Evolutionary conservation across 768 basidiomycete species (phyloP), one percentile per base, ranked within the genome.

Genomic region (Xerocomellus amylosporus): DNA sequence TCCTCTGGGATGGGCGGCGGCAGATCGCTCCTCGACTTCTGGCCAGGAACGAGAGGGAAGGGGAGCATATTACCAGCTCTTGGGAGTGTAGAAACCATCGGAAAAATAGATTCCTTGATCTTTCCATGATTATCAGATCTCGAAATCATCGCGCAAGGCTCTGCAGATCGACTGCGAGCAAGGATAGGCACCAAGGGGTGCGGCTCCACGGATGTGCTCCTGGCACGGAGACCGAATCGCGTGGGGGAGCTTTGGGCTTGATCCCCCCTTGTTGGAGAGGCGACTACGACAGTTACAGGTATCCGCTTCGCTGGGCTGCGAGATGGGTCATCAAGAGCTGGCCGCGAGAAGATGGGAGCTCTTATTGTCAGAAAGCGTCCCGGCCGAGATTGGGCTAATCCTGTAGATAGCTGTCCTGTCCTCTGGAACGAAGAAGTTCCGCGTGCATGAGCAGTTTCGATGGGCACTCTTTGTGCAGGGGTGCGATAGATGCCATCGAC

Each of bases 381-480:
- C n/a, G 40, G 19, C 7, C 59, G 57, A 54, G 53, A 42, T n/a
- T 53, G 60, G 12, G 69, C 71, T 33, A 66, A 54, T 15, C 37
- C 54, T 10, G 52, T 50, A 42, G 72, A 68, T 14, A 77, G 59
- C 24, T 74, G 75, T 37, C 68, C 64, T 5, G 72, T 72, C 58
- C 80, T 83, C 56, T 76, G 72, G 3, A 79, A 73, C 0, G 83
- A 83, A 20, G 80, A 63, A 51, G 77, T 76, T 5, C 81, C 81
- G 41, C 77, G 74, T 8, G 72, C 70, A 53, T 83, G 69, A 3
- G 79, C 82, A 57, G 82, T 70, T 37, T 76, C 70, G 7, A 87
- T 75, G 15, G 81, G 79, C 46, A 89, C 79, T 54, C 87, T 77
- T 44, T 82, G 79, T 2, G 87, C 86, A 38, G 87, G 87, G 5